Base-by-base conservation (phyloP, 768 basidiomycete genomes). In the Calocybe gangraenosa region DNA sequence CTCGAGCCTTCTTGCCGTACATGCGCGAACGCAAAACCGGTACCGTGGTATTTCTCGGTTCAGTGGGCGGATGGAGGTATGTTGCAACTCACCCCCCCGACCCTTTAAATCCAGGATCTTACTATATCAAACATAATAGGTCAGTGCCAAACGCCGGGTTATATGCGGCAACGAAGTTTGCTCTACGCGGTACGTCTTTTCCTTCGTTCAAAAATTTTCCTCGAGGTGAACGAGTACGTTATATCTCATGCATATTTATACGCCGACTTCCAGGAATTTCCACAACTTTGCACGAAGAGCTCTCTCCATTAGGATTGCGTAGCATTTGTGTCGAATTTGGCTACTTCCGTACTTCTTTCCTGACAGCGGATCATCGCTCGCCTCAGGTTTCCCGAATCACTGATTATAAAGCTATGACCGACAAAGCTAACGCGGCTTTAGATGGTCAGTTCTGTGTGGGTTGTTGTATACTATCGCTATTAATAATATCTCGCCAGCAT, bases 1-100 rank as follows among this genome's bases (percentile, higher is more conserved):
- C 65, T 6, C 58, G 71, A 15, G 74, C 75, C 0, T 68, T 76
- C 56, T 62, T 76, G 7, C 74, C 76, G 1, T 69, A 70, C 54
- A 69, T 78, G 70, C 62, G 76, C 10, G 61, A 64, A 42, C 59
- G 64, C 18, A 66, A 62, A 47, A 54, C 63, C 0, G 75, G 75
- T 2, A 73, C 69, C 0, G 55, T 78, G 8, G 55, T 74, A 5
- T 73, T 65, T 59, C 52, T 73, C 2, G 73, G 73, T 0, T 78
- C 75, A 9, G n/a, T 68, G 15, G 58, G 55, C 1, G 66, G 63
- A 22, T 68, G 75, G 75, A 54, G 46, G 68, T 67, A 42, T 42
- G 52, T 35, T n/a, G 7, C n/a, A 14, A 6, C 34, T 35, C 34
- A 7, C 34, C 14, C 30, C 30, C 8, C n/a, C n/a, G n/a, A n/a